phyloP scores from a whole-genome alignment of 805 yeast genomes.

The Metschnikowia kunwiensis region DNA sequence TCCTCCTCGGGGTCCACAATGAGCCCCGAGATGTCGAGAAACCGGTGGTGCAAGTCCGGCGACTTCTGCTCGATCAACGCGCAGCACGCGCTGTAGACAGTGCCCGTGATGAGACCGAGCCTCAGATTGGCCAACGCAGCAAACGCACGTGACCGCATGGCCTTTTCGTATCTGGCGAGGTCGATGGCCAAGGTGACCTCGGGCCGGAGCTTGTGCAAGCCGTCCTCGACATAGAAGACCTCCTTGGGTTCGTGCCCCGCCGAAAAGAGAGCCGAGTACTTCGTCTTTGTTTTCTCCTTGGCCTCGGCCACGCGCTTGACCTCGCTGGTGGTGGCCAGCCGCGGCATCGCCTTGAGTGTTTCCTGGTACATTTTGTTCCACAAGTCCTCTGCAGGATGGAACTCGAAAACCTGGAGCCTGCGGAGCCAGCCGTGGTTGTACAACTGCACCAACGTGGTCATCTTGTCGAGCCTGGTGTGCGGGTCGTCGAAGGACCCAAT shows the following conservation, averaged over 20 bases:
- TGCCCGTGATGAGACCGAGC: conserved; percentile 65
- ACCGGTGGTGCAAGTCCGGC: conserved; percentile 40
- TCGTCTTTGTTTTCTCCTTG: conserved; percentile 49
- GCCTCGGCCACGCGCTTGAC: conserved; percentile 53
- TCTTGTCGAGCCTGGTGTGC: conserved; percentile 20
- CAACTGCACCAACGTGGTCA: conserved; percentile 26
- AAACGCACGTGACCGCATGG: conserved; percentile 62
- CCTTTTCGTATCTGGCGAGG: conserved; percentile 63
- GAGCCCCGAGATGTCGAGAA: conserved; percentile 45
- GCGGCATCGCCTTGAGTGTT: conserved; percentile 33
- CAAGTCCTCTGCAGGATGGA: conserved; percentile 35
- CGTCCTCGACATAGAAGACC: conserved; percentile 27
- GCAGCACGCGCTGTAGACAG: conserved; percentile 60
- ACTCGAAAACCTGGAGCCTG: conserved; percentile 30
- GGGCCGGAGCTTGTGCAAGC: conserved; percentile 46
- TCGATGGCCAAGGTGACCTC: conserved; percentile 56
- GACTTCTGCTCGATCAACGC: conserved; percentile 55
- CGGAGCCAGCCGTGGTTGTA: conserved; percentile 38
- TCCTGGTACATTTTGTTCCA: conserved; percentile 39
- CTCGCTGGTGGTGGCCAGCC: conserved; percentile 38
- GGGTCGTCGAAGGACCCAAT: conserved; percentile 25
- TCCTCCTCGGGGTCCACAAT: conserved; percentile 49
- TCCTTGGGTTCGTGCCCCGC: conserved; percentile 26
- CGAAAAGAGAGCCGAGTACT: conserved; percentile 34
- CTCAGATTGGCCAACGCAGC: conserved; percentile 60